Base-by-base conservation (phyloP, 371 early-diverging fungal genomes). In the Actinomortierella ambigua region DNA sequence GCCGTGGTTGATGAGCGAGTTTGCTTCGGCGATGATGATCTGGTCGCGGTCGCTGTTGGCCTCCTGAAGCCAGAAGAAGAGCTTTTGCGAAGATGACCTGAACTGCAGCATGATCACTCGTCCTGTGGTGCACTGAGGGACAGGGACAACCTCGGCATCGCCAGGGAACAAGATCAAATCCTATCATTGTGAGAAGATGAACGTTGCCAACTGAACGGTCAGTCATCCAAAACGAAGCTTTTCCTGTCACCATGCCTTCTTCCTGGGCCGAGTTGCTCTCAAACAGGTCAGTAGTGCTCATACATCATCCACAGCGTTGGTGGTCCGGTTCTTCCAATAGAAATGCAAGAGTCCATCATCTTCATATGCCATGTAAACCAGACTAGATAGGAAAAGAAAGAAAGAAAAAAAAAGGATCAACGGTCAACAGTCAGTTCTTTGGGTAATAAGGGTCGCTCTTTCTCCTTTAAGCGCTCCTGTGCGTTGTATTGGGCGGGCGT, bases 61-160 rank as follows among this genome's bases (percentile, higher is more conserved):
- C 54, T 83, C 87, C 65, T 94, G 94, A 81, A 92, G 86, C 94
- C 94, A 94, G 59, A 90, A 92, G 75, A 94, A 93, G 46, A 84
- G 69, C 41, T 87, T 85, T 69, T 87, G 86, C 59, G 80, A 78
- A 3, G 92, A 90, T 0, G 92, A 87, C 73, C 86, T 86, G 77
- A 90, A 93, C 68, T 86, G 84, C 34, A 94, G 80, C 41, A 90
- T 75, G 64, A 86, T 85, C 0, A 92, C 93, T 50, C 93, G 90
- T 8, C 87, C 94, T 29, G 82, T 83, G 8, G 92, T 83, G 59
- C 86, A 87, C 69, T 92, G 81, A 42, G 68, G 57, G 3, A 93
- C 91, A 13, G 77, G 79, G 17, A 82, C 69, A n/a, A 91, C 75
- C 50, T 86, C 85, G 18, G 91, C 90, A 60, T 93, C 94, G 29